Percentiles rank a stretch among this genome's conserved stretches.
Conservation (phyloP, 805 yeast genomes). For the Candida yuanshanica region DNA sequence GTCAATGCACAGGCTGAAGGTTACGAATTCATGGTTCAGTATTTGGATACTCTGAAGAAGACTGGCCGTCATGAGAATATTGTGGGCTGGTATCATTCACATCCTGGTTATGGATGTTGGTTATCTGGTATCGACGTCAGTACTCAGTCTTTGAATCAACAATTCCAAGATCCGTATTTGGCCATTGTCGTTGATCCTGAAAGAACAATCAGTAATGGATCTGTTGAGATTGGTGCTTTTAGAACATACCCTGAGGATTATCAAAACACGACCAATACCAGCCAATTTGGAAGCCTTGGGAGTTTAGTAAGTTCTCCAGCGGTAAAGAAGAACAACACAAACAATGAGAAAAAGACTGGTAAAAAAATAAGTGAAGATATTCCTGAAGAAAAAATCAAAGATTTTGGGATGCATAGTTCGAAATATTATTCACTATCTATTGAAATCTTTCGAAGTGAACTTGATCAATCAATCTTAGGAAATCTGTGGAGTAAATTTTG, state of each 20-base stretch:
- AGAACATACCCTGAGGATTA: constrained; percentile 52
- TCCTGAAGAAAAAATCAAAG: constrained; percentile 51
- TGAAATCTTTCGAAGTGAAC: constrained; percentile 46
- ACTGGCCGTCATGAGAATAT: constrained; percentile 59
- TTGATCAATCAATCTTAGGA: constrained; percentile 43
- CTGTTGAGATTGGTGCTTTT: constrained; percentile 84
- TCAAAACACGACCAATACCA: constrained; percentile 9
- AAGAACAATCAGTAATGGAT: constrained; percentile 54
- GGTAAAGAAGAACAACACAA: constrained; percentile 3
- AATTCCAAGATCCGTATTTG: constrained; percentile 85
- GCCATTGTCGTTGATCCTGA: constrained; percentile 87
- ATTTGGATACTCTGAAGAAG: constrained; percentile 50
- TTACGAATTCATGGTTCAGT: constrained; percentile 90
- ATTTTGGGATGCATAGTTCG: constrained; percentile 67
- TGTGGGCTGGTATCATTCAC: constrained; percentile 99
- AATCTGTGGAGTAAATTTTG: constrained; percentile 41
- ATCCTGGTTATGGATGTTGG: constrained; percentile 98
- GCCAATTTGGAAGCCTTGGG: constrained; percentile 4
- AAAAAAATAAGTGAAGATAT: constrained; percentile 15
- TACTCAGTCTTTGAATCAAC: constrained; percentile 80
- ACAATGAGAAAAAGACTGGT: constrained; percentile 1
- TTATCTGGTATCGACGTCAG: constrained; percentile 87
- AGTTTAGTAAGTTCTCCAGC: constrained; percentile 12
- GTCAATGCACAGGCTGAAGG: constrained; percentile 94
- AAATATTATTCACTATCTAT: constrained; percentile 64